A percentile compares a stretch with the other conserved stretches of the same genome.
phyloP scores from a whole-genome alignment of 2,329 filamentous ascomycete genomes.

The Trichoderma polysporum region DNA sequence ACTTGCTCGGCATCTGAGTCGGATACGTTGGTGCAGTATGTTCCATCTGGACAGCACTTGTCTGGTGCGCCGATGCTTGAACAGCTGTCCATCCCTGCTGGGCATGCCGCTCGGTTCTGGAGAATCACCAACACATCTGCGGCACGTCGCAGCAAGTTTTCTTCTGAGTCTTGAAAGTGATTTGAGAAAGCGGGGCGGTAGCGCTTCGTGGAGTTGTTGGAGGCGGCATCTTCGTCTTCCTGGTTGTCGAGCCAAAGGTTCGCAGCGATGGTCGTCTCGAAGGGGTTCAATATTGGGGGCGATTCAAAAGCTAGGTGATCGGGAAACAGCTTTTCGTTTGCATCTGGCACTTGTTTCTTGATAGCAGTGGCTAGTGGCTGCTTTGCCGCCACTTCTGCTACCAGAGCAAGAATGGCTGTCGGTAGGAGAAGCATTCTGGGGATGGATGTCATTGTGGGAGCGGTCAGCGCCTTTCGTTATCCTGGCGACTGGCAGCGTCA shows the following conservation, averaged over 20 bases:
- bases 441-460: slow-evolving; percentile 40
- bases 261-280: slow-evolving; percentile 33
- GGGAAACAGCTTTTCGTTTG: slow-evolving; percentile 71
- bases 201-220: slow-evolving; percentile 26
- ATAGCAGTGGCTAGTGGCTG: slow-evolving; percentile 57
- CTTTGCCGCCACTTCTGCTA: slow-evolving; percentile 39
- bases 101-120: slow-evolving; percentile 64
- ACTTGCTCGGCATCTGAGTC: slow-evolving; percentile 66
- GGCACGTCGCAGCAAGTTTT: slow-evolving; percentile 42
- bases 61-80: slow-evolving; percentile 62
- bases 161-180: slow-evolving; percentile 39
- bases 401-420: slow-evolving; percentile 46
- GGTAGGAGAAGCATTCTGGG: slow-evolving; percentile 41
- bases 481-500: not conserved
- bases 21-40: slow-evolving; percentile 64
- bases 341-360: slow-evolving; percentile 69
- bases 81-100: slow-evolving; percentile 64
- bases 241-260: slow-evolving; percentile 30
- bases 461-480: not conserved
- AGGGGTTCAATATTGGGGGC: slow-evolving; percentile 29
- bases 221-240: slow-evolving; percentile 28
- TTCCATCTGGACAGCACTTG: slow-evolving; percentile 68
- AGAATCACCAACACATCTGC: slow-evolving; percentile 49
- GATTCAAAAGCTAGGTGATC: slow-evolving; percentile 59
- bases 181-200: slow-evolving; percentile 53